phyloP scores from a whole-genome alignment of 2,329 filamentous ascomycete genomes.

The Aspergillus brasiliensis region DNA sequence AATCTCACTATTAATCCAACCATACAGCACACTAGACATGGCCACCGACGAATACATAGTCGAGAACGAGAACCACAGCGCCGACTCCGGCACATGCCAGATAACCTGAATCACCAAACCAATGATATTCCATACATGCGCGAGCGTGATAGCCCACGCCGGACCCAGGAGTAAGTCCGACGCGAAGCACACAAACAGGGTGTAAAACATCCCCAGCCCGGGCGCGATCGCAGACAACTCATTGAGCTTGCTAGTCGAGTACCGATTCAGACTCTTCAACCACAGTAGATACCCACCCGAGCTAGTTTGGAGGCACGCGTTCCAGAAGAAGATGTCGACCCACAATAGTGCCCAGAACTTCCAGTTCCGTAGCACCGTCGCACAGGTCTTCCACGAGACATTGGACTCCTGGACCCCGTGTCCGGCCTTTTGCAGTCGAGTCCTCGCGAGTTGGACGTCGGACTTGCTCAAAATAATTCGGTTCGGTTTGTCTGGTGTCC shows the following conservation, averaged over 20 bases:
- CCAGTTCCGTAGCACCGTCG: constrained; percentile 43
- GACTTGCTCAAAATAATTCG: constrained; percentile 48
- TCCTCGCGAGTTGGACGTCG: constrained; percentile 53
- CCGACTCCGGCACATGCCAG: constrained; percentile 59
- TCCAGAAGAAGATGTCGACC: constrained; percentile 61
- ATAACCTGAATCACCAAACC: constrained; percentile 57
- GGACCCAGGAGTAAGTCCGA: constrained; percentile 58
- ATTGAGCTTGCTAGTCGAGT: constrained; percentile 51
- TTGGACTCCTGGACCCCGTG: not conserved
- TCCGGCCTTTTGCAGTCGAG: constrained; percentile 39
- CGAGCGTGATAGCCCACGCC: constrained; percentile 57
- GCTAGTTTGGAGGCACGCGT: constrained; percentile 50
- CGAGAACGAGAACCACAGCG: constrained; percentile 57
- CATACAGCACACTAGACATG: constrained; percentile 58
- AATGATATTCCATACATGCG: constrained; percentile 55
- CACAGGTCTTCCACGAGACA: constrained; percentile 33
- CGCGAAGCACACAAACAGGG: constrained; percentile 56
- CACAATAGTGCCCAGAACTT: constrained; percentile 56
- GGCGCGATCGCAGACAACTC: constrained; percentile 56
- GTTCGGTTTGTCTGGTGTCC: constrained; percentile 55
- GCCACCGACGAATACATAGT: constrained; percentile 54
- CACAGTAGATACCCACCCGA: constrained; percentile 59
- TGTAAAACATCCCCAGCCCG: constrained; percentile 60
- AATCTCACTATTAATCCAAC: constrained; percentile 58
- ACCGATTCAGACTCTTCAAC: constrained; percentile 58